A percentile compares a stretch with the other conserved stretches of the same genome.
These are phyloP conservation scores for Chenopodium berlandieri DNA, from an alignment of 148 eudicot species.

Conservation along the genomic window DNA sequence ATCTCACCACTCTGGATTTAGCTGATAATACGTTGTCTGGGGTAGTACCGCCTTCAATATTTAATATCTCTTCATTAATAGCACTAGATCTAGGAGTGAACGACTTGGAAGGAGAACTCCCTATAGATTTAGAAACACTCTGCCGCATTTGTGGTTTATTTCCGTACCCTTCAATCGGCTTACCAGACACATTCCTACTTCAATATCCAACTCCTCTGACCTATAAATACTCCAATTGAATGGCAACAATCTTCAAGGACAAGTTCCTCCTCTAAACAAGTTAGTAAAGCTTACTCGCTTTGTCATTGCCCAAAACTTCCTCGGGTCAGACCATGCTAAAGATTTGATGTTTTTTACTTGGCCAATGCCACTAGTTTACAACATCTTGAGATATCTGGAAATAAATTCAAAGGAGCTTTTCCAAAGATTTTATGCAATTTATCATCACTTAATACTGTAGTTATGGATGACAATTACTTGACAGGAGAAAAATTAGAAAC, in stretches of 20 bases:
- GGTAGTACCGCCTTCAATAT: conserved; percentile 23
- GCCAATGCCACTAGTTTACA: conserved; percentile 27
- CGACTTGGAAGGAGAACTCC: conserved; percentile 24
- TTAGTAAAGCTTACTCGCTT: not conserved
- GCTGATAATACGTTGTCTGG: conserved; percentile 14
- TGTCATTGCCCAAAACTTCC: conserved; percentile 14
- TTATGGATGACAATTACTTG: conserved; percentile 1
- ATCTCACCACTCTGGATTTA: not conserved
- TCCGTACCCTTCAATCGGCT: not conserved
- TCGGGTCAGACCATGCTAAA: conserved; percentile 20
- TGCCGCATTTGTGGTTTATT: conserved; percentile 7
- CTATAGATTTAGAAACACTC: not conserved
- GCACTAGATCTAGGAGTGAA: not conserved
- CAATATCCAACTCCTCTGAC: conserved; percentile 21
- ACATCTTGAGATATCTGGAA: not conserved
- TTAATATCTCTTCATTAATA: conserved; percentile 11
- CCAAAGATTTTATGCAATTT: conserved; percentile 35
- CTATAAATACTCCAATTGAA: not conserved
- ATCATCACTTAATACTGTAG: conserved; percentile 10
- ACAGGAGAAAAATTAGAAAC: conserved; percentile 7
- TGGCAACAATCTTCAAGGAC: conserved; percentile 13
- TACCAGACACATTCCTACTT: conserved; percentile 16
- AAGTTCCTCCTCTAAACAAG: conserved; percentile 20
- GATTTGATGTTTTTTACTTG: conserved; percentile 33
- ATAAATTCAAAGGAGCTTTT: conserved; percentile 36